Evolutionary conservation across 148 eudicot genomes (phyloP), one percentile per base, ranked within the genome.

Genomic region (Rhododendron mucronatum): DNA sequence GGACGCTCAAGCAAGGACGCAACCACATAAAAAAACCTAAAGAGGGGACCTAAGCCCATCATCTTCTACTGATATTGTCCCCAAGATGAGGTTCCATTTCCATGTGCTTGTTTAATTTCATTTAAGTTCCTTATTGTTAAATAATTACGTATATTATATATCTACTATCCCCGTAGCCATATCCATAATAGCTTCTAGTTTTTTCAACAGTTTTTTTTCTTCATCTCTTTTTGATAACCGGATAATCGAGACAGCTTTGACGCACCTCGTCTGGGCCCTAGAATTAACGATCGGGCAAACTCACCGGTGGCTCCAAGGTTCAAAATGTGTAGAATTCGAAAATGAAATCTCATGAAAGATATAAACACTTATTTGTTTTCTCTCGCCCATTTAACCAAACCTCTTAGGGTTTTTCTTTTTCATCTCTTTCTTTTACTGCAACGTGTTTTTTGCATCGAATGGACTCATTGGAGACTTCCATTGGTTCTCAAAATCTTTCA

Each of bases 101-200:
- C 85, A 83, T 83, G 85, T 83, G 85, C 85, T 23, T 14, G n/a
- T 71, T 47, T 37, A 47, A 26, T 69, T 83, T 69, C 1, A 69
- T 47, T 30, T 83, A 0, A 28, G 1, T 44, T 21, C 26, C 74
- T 8, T 7, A 21, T 82, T 83, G 18, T 75, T 21, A 83, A 65
- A 41, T 67, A 33, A 20, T 18, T 30, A 20, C 0, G 6, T 63
- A 82, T 65, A n/a, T 79, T 9, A 28, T 33, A 0, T 55, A 16
- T 47, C 35, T 28, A 28, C 35, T 2, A 28, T 28, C 0, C 4
- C 35, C 16, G 28, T 67, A 26, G 30, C 45, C 39, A 35, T 30
- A 50, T 20, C 69, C 83, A 30, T 18, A 61, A 5, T 16, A 3
- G 69, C 47, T 57, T 81, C 71, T 57, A 33, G n/a, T 33, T 30